These are phyloP conservation scores for Paramecium bursaria DNA, from an alignment of 73 alveolate species.

Conservation along the genomic window DNA sequence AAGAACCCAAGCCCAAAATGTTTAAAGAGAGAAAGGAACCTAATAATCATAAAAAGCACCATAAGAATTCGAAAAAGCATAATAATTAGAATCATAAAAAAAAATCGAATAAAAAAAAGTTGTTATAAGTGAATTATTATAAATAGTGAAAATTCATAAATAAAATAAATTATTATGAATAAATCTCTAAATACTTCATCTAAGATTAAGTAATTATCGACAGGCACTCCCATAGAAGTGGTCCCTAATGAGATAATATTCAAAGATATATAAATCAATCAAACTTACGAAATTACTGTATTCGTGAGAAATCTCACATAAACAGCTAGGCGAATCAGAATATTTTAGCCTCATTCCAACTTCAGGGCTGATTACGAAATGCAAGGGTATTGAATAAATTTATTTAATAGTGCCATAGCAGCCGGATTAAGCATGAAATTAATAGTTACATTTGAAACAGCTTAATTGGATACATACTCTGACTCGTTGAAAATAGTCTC, in stretches of 20 bases:
- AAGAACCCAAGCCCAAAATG: too few relatives aligned
- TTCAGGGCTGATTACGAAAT: constrained; percentile 85
- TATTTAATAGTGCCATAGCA: constrained; percentile 81
- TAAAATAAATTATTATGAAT: neutral
- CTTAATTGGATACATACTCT: constrained; percentile 91
- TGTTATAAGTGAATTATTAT: too few relatives aligned
- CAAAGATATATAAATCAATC: constrained; percentile 94
- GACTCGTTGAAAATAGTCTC: constrained; percentile 90
- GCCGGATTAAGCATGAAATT: constrained; percentile 96
- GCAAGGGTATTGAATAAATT: constrained; percentile 54
- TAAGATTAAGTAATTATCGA: constrained; percentile 54
- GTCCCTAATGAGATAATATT: constrained; percentile 92
- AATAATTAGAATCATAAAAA: too few relatives aligned
- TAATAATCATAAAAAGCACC: too few relatives aligned
- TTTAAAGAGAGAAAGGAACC: too few relatives aligned
- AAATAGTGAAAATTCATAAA: too few relatives aligned
- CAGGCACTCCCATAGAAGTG: constrained; percentile 83
- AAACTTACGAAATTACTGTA: constrained; percentile 96
- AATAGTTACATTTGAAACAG: constrained; percentile 96
- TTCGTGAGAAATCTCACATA: constrained; percentile 92
- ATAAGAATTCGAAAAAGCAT: too few relatives aligned
- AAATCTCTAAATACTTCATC: constrained; percentile 45
- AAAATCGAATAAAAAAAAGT: too few relatives aligned
- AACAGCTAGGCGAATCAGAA: constrained; percentile 89
- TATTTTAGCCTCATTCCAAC: constrained; percentile 92